Conservation (phyloP, 768 basidiomycete species). For the Tylopilus felleus region DNA sequence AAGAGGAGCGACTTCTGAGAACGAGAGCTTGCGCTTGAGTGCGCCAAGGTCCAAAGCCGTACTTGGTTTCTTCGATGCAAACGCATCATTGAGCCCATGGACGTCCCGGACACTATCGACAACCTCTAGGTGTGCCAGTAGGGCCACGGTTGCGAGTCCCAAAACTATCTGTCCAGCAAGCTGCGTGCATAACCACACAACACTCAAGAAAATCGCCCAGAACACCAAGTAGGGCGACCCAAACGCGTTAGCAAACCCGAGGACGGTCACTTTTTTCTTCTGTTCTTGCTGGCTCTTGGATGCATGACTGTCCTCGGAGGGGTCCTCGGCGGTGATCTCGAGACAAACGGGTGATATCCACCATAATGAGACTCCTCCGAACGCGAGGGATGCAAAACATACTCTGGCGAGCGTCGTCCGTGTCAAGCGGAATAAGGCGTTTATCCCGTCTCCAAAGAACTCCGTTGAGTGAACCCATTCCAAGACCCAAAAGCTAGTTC, state of each 20-base stretch:
- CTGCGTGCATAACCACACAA: slow-evolving; percentile 58
- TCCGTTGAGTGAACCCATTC: slow-evolving; percentile 72
- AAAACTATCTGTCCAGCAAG: slow-evolving; percentile 81
- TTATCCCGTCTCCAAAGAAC: slow-evolving; percentile 40
- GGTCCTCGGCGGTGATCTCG: slow-evolving; percentile 43
- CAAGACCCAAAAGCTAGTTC: slow-evolving; percentile 69
- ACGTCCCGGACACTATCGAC: slow-evolving; percentile 81
- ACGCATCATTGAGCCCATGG: slow-evolving; percentile 46
- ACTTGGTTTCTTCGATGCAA: slow-evolving; percentile 47
- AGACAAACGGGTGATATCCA: slow-evolving; percentile 72
- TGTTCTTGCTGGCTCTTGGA: slow-evolving; percentile 23
- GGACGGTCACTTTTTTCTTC: slow-evolving; percentile 51
- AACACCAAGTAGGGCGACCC: slow-evolving; percentile 87
- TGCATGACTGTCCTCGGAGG: slow-evolving; percentile 7
- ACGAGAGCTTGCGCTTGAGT: slow-evolving; percentile 40
- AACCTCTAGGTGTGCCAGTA: slow-evolving; percentile 78
- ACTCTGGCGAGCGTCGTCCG: slow-evolving; percentile 64
- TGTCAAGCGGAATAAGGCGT: slow-evolving; percentile 42
- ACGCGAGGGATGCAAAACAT: slow-evolving; percentile 46
- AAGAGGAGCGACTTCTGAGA: slow-evolving; percentile 69
- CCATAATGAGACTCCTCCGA: slow-evolving; percentile 66
- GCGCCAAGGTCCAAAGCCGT: slow-evolving; percentile 35
- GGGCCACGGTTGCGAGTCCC: slow-evolving; percentile 55
- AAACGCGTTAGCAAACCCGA: slow-evolving; percentile 88
- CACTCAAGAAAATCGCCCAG: slow-evolving; percentile 60